Evolutionary conservation across 1,284 basidiomycete genomes (phyloP), one percentile per base, ranked within the genome.

Genomic region (Rhodofomes roseus): DNA sequence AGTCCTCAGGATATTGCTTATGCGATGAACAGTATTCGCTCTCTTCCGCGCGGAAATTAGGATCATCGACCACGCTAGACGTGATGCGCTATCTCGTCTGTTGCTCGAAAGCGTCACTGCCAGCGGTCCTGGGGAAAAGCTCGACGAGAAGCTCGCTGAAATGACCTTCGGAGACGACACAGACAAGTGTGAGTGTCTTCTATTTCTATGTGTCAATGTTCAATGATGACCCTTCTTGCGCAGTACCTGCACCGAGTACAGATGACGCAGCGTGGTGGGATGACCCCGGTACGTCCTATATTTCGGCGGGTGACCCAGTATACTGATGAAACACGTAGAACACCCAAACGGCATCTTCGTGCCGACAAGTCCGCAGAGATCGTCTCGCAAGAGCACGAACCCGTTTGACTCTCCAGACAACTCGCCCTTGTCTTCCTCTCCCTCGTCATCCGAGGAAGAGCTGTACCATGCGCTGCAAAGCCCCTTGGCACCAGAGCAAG

Each of bases 401-500:
- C 90, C 90, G 2, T 92, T 91, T 64, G 84, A 87, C 66, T 88
- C 86, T 22, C 79, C 84, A 9, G 71, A 71, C 44, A 81, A 84
- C 56, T 89, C 89, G 0, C 80, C 86, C 7, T 68, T 86, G 29
- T 86, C 84, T 7, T 83, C 86, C 8, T 92, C 90, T 0, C 89
- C 86, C 20, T 87, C 90, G 7, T 88, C 88, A 18, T 92, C 91
- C 1, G 91, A 93, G 63, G 90, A 93, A 70, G 90, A 92, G 66
- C 74, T 93, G 14, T 93, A 83, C 51, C 81, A 89, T 65, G 89
- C 87, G 25, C 70, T 91, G 57, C 88, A 84, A 63, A 76, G 82
- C 52, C 86, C 89, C 14, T 83, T 90, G 60, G 73, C 74, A 14
- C 70, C 68, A 8, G 64, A 57, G 12, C 65, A 61, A 25, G 58